phyloP scores from a whole-genome alignment of 805 yeast species.

The Saturnispora quitensis region DNA sequence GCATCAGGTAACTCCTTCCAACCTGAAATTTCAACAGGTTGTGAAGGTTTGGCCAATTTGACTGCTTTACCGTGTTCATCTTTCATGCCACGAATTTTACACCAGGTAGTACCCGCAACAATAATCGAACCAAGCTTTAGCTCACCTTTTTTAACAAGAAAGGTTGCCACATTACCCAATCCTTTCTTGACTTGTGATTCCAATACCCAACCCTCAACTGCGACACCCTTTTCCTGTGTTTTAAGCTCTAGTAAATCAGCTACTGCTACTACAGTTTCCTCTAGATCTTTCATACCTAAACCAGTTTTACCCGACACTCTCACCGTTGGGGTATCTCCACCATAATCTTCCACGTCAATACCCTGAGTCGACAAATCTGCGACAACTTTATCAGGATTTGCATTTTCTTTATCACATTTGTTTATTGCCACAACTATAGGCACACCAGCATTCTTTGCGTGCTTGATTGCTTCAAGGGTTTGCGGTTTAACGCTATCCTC shows the following conservation, averaged over 20 bases:
- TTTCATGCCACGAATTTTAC: slow-evolving; percentile 70
- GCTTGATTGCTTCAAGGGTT: slow-evolving; percentile 90
- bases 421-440: slow-evolving; percentile 87
- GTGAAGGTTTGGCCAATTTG: slow-evolving; percentile 69
- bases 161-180: slow-evolving; percentile 78
- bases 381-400: slow-evolving; percentile 65
- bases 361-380: slow-evolving; percentile 70
- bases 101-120: slow-evolving; percentile 81
- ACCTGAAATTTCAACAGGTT: slow-evolving; percentile 85
- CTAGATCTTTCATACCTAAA: slow-evolving; percentile 77
- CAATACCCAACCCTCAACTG: slow-evolving; percentile 78
- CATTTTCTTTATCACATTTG: slow-evolving; percentile 77
- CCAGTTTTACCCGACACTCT: slow-evolving; percentile 87
- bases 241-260: slow-evolving; percentile 77
- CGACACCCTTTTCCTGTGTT: slow-evolving; percentile 44
- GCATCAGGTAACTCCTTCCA: slow-evolving; percentile 92
- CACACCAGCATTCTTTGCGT: slow-evolving; percentile 73
- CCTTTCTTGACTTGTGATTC: slow-evolving; percentile 80
- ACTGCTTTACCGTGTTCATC: slow-evolving; percentile 63
- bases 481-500: slow-evolving; percentile 98
- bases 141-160: slow-evolving; percentile 72
- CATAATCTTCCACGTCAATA: slow-evolving; percentile 82
- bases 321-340: slow-evolving; percentile 90
- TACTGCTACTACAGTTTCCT: slow-evolving; percentile 78
- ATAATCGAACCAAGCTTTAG: slow-evolving; percentile 60